Conservation (phyloP, 768 basidiomycete genomes). For the Pluteus cervinus region DNA sequence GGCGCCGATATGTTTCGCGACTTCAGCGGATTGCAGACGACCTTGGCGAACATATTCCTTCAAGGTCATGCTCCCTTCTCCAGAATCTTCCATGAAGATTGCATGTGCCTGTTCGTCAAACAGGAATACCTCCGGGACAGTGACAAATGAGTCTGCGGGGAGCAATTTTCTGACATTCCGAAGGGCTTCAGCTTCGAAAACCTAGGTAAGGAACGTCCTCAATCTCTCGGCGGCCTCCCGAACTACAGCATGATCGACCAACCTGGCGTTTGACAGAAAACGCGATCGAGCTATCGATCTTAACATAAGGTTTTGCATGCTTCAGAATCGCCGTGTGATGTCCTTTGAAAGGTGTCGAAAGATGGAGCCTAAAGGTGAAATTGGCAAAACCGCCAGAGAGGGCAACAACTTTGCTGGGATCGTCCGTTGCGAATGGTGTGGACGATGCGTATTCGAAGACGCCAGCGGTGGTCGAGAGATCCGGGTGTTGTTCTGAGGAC, state of each 20-base stretch:
- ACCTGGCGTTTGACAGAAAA: conserved; percentile 39
- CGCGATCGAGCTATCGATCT: conserved; percentile 19
- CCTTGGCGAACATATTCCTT: conserved; percentile 34
- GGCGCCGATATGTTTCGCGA: conserved; percentile 42
- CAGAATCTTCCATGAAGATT: conserved; percentile 62
- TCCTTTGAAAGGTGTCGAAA: conserved; percentile 34
- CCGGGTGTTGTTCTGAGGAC: conserved; percentile 5
- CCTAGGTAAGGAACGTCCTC: conserved; percentile 15
- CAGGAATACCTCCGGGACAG: conserved; percentile 41
- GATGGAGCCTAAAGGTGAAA: conserved; percentile 50
- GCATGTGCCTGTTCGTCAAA: conserved; percentile 44
- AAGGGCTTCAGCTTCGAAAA: conserved; percentile 43
- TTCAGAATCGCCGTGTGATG: conserved; percentile 49
- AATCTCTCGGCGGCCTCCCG: neutral
- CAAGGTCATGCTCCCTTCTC: conserved; percentile 30
- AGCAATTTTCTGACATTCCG: conserved; percentile 32
- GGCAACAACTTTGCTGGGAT: conserved; percentile 21
- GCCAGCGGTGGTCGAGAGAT: conserved; percentile 27
- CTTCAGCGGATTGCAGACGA: conserved; percentile 20
- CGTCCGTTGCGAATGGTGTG: conserved; percentile 45
- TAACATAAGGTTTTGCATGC: conserved; percentile 42
- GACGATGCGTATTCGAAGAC: conserved; percentile 36
- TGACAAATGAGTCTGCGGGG: conserved; percentile 31
- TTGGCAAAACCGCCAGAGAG: conserved; percentile 52
- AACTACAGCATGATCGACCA: conserved; percentile 31